phyloP scores from a whole-genome alignment of 371 early-diverging fungal genomes.

The Lichtheimia ramosa region DNA sequence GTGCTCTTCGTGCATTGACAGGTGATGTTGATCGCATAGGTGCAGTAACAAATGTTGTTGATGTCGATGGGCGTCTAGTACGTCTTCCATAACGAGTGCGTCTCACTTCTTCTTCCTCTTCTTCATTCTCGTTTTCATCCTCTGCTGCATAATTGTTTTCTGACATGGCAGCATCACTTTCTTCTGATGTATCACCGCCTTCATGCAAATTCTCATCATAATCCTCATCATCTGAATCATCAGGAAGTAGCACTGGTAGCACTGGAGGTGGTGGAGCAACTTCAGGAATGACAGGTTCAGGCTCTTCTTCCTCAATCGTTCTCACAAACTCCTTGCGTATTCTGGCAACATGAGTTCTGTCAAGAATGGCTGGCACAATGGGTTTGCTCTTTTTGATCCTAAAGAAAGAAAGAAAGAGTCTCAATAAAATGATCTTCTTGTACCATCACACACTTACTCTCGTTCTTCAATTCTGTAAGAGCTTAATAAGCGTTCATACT shows the following conservation, averaged over 20 bases:
- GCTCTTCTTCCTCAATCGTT: conserved; percentile 56
- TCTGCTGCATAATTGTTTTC: conserved; percentile 23
- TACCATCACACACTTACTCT: conserved; percentile 18
- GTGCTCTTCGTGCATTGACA: conserved; percentile 5
- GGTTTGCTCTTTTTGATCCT: conserved; percentile 11
- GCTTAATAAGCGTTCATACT: conserved; percentile 8
- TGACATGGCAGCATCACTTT: conserved; percentile 28
- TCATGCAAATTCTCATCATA: conserved; percentile 24
- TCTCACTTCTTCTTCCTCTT: conserved; percentile 32
- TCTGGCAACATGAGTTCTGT: conserved; percentile 47
- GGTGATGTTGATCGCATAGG: conserved; percentile 5
- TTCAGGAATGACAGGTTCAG: conserved; percentile 38
- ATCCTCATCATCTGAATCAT: conserved; percentile 65
- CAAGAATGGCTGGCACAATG: conserved; percentile 22
- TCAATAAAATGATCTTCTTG: no score
- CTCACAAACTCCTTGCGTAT: conserved; percentile 40
- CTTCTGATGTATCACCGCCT: conserved; percentile 8
- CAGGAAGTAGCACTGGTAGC: conserved; percentile 36
- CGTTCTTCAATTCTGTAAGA: conserved; percentile 53
- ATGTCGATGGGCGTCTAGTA: conserved; percentile 5
- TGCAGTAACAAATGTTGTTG: not conserved
- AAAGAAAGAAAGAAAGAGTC: not conserved
- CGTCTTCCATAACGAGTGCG: conserved; percentile 34
- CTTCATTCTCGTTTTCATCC: conserved; percentile 10
- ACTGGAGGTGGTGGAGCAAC: conserved; percentile 27